phyloP scores from a whole-genome alignment of 2,329 filamentous ascomycete genomes.

The Neocucurbitaria cava region DNA sequence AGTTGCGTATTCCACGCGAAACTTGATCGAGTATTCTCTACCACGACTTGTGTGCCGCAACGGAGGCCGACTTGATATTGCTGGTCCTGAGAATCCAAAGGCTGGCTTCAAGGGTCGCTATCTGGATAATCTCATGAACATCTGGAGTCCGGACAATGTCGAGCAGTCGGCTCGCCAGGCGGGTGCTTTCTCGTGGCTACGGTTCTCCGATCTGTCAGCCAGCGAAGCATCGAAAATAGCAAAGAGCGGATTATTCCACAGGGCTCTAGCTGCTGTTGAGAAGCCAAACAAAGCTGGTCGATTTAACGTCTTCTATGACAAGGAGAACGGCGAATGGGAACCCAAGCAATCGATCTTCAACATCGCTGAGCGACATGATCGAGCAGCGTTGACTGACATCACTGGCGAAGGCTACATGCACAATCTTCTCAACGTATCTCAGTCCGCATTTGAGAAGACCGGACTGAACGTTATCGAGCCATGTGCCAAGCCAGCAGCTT shows the following conservation, averaged over 20 bases:
- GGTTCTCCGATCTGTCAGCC: constrained; percentile 80
- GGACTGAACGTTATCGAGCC: constrained; percentile 82
- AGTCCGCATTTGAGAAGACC: constrained; percentile 68
- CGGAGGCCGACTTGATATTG: constrained; percentile 75
- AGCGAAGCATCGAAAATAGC: constrained; percentile 75
- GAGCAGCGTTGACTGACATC: constrained; percentile 71
- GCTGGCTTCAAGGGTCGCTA: constrained; percentile 84
- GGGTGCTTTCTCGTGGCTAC: constrained; percentile 84
- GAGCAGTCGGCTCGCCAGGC: constrained; percentile 66
- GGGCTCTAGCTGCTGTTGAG: constrained; percentile 67
- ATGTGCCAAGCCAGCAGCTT: constrained; percentile 77
- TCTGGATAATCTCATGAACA: constrained; percentile 82
- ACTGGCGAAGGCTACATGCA: constrained; percentile 75
- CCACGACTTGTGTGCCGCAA: constrained; percentile 85
- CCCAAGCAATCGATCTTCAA: constrained; percentile 82
- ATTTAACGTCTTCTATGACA: constrained; percentile 72
- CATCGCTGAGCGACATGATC: constrained; percentile 74
- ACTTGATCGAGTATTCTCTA: constrained; percentile 81
- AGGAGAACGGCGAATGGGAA: constrained; percentile 69
- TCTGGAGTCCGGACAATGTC: constrained; percentile 85
- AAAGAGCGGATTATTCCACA: constrained; percentile 74
- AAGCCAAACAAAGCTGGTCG: constrained; percentile 66
- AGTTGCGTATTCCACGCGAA: constrained; percentile 87
- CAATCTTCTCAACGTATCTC: constrained; percentile 80
- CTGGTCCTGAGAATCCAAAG: constrained; percentile 73